Evolutionary conservation across 2,329 filamentous ascomycete species (phyloP).

Genomic region (Fusarium tuaranense): DNA sequence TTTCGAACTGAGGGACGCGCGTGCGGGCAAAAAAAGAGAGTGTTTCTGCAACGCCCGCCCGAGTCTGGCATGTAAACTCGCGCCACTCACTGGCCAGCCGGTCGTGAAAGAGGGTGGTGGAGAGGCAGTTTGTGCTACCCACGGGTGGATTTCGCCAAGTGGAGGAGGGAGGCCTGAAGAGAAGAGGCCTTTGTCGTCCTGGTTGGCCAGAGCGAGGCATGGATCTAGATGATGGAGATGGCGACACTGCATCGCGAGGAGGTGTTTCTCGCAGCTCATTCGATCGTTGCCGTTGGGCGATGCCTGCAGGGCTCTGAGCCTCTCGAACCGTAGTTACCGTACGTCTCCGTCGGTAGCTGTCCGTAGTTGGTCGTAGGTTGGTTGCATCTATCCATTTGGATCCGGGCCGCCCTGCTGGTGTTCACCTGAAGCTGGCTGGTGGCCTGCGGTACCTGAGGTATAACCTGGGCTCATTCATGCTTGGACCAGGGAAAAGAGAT

Average conservation of each 20-base stretch:
- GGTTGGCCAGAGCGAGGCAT: slow-evolving; percentile 28
- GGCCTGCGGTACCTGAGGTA: slow-evolving; percentile 33
- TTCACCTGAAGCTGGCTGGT: slow-evolving; percentile 40
- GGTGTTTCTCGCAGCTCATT: not conserved
- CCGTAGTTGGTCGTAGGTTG: not conserved
- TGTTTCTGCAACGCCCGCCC: slow-evolving; percentile 24
- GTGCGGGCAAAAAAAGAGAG: slow-evolving; percentile 23
- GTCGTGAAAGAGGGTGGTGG: slow-evolving; percentile 13
- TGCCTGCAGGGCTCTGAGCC: not conserved
- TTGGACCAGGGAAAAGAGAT: not conserved
- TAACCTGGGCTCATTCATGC: slow-evolving; percentile 6
- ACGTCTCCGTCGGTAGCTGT: not conserved
- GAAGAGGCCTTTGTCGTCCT: slow-evolving; percentile 5
- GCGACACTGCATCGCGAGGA: not conserved
- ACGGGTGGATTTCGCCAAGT: slow-evolving; percentile 4
- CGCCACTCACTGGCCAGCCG: slow-evolving; percentile 25
- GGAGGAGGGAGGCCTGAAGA: slow-evolving; percentile 15
- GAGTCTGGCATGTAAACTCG: slow-evolving; percentile 40
- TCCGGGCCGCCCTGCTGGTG: slow-evolving; percentile 23
- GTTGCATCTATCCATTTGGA: slow-evolving; percentile 5
- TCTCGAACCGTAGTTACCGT: not conserved
- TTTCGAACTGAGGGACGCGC: slow-evolving; percentile 38
- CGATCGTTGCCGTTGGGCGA: not conserved
- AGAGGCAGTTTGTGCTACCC: slow-evolving; percentile 9
- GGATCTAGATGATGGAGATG: slow-evolving; percentile 15